Evolutionary conservation across 306 rosid species (phyloP), one percentile per base, ranked within the genome.

Genomic region (Sechiopsis laciniata): DNA sequence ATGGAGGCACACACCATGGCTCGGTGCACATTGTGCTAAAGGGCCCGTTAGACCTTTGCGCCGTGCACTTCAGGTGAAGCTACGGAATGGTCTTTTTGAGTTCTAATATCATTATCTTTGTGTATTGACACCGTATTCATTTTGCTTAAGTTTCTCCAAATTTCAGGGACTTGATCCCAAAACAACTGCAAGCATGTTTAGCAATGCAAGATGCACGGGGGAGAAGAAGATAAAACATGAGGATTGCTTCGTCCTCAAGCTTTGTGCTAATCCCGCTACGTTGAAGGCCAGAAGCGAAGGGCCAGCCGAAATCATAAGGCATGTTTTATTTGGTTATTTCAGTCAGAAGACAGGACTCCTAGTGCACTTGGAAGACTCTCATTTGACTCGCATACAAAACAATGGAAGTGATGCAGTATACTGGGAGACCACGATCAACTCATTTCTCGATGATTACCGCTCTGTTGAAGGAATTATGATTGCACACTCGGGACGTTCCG

Each of bases 1-100:
- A n/a, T 94, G 98, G 98, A 85, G 98, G 72, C 98, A 94, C 88
- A 94, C 98, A 0, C 98, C 98, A 10, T 94, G 98, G 98, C 94
- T 90, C 7, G 98, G 98, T 65, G 94, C 98, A 3, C 98, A 94
- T 71, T 91, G 96, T 14, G 98, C 98, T 0, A 94, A 94, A 83
- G 98, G 98, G 42, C 98, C 98, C 1, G 97, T 94, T 75, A 78
- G 98, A 84, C 97, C 98, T 46, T 73, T 94, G 77, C 87, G 98
- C 29, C 94, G 98, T 6, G 97, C 98, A 3, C 90, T 93, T 77
- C 98, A 93, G 75, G 75, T 72, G 59, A 70, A 7, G 21, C 73
- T 14, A 12, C 15, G 0, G 42, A 68, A 45, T 2, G 45, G 8
- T 50, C 5, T 12, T 46, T 69, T 69, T 46, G 16, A 10, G 37